Percentiles rank a stretch among this genome's conserved stretches.
These are phyloP conservation scores for Aspergillus sp. DNA, from an alignment of 2,329 filamentous ascomycete species.

Conservation along the genomic window DNA sequence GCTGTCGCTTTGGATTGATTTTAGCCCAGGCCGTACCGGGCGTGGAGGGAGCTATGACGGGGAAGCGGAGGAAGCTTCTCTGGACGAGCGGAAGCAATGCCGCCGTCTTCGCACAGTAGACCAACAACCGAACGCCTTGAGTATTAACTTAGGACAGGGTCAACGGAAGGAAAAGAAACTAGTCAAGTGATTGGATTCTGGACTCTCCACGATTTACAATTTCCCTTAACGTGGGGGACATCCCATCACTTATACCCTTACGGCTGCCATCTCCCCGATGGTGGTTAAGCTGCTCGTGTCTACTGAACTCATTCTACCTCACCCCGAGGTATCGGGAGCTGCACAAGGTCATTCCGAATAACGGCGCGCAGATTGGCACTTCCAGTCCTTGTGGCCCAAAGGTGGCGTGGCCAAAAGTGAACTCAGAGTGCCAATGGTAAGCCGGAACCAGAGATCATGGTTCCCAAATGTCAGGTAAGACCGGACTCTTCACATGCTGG, in stretches of 20 bases:
- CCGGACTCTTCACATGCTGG: slow-evolving; percentile 17
- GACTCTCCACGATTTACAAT: neutral
- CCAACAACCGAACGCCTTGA: neutral
- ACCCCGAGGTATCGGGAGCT: slow-evolving; percentile 7
- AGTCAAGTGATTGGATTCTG: neutral
- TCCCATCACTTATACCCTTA: neutral
- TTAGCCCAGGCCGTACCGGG: slow-evolving; percentile 4
- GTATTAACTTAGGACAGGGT: neutral
- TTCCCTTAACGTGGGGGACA: neutral
- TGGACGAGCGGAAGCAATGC: slow-evolving; percentile 41
- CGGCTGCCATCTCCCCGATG: neutral
- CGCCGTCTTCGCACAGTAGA: slow-evolving; percentile 10
- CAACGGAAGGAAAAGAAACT: neutral
- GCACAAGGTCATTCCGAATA: neutral
- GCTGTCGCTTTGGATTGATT: slow-evolving; percentile 2
- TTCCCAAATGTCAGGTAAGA: neutral
- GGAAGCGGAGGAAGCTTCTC: slow-evolving; percentile 35
- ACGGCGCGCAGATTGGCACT: neutral
- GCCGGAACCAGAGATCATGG: slow-evolving; percentile 5
- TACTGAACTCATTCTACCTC: neutral
- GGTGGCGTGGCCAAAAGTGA: slow-evolving; percentile 2
- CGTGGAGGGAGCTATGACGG: slow-evolving; percentile 35
- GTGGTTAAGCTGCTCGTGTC: neutral
- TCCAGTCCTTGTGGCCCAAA: neutral
- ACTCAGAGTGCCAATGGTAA: slow-evolving; percentile 13